Conservation (phyloP, 164 flowering plant species). For the Saururus chinensis region DNA sequence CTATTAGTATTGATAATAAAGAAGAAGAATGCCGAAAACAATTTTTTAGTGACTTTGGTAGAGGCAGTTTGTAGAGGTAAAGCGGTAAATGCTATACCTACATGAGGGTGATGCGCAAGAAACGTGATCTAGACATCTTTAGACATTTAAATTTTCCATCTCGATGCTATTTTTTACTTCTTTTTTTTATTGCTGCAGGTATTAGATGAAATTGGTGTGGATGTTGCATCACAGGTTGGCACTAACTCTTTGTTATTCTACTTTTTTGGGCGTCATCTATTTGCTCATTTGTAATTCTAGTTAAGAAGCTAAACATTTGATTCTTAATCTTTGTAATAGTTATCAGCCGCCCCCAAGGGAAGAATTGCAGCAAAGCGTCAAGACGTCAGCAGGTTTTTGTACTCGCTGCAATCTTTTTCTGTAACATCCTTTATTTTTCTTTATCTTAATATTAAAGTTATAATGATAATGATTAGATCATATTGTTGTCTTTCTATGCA, state of each 20-base stretch:
- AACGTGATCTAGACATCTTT: not conserved
- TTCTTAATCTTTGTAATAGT: slow-evolving; percentile 27
- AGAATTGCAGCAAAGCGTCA: slow-evolving; percentile 62
- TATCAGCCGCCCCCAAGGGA: slow-evolving; percentile 90
- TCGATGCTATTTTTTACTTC: not conserved
- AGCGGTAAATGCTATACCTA: not conserved
- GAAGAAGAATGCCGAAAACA: not conserved
- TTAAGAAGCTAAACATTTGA: slow-evolving; percentile 4
- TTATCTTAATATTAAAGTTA: not conserved
- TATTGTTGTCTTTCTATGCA: too few species aligned
- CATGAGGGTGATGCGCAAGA: not conserved
- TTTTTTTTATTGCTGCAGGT: slow-evolving; percentile 37
- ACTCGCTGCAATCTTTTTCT: not conserved
- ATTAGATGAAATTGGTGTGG: slow-evolving; percentile 93
- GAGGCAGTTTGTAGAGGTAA: not conserved
- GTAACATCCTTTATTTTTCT: not conserved
- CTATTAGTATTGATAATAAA: not conserved
- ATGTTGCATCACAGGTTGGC: slow-evolving; percentile 91
- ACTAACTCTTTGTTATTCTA: not conserved
- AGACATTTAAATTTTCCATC: too few species aligned
- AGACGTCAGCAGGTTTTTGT: slow-evolving; percentile 59
- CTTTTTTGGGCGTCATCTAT: not conserved
- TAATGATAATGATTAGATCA: too few species aligned
- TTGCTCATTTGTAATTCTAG: not conserved
- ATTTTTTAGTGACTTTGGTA: not conserved